Evolutionary conservation across 1,284 basidiomycete genomes (phyloP), one percentile per base, ranked within the genome.

Genomic region (Gymnopus androsaceus): DNA sequence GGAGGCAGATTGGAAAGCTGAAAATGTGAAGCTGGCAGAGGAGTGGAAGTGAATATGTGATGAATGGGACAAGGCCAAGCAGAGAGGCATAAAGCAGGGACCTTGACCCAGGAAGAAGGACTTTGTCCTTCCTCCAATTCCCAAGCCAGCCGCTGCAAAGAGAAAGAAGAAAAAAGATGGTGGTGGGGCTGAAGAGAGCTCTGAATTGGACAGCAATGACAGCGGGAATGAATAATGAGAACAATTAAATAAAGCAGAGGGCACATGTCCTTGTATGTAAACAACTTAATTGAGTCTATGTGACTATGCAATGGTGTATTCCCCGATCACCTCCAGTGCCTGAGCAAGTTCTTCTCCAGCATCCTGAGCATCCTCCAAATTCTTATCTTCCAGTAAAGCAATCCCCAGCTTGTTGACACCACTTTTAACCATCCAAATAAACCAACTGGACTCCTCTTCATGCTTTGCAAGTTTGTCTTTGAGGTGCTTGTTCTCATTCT

Each of bases 111-210:
- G 31, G 9, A 47, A 47, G 31, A 30, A 21, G 21, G 45, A 47
- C 25, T 47, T 47, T 23, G 21, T 47, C 27, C 31, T 47, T 47
- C 45, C 45, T 31, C 45, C 45, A 7, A 47, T 47, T 31, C 45
- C 45, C 6, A 47, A 33, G 31, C 45, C 45, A 17, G 30, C 17
- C 4, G 3, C n/a, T 19, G 14, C 17, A 23, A 25, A 31, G 31
- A 27, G 7, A 12, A 34, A 28, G 7, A 11, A 33, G 45, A 34
- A 25, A 25, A 27, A 47, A 4, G 45, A 47, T 30, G 45, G 31
- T 7, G 45, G 19, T n/a, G 40, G 21, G 34, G 34, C n/a, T n/a
- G n/a, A n/a, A n/a, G n/a, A n/a, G 33, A 34, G 33, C 15, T 34
- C 33, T 8, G 33, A 34, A 8, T 34, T 15, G 15, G 15, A 15